Evolutionary conservation across 768 basidiomycete species (phyloP).

Genomic region (Lactifluus echinatus): DNA sequence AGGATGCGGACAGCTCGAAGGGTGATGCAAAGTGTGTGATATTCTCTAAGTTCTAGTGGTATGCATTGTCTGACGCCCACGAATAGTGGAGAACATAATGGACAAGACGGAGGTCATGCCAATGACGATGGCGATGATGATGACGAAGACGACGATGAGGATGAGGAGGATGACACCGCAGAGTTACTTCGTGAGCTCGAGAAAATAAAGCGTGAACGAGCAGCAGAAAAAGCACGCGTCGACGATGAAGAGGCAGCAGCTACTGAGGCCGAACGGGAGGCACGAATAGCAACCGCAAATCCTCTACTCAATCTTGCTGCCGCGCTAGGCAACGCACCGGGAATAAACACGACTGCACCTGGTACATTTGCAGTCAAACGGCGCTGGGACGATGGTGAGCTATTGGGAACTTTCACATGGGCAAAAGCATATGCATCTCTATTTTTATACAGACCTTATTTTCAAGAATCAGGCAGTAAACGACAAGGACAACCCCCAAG

Average conservation of each 20-base stretch:
- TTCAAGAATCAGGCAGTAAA: conserved; percentile 97
- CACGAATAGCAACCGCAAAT: conserved; percentile 79
- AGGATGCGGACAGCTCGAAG: conserved; percentile 25
- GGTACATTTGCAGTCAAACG: conserved; percentile 88
- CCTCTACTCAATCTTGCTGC: conserved; percentile 87
- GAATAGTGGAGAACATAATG: conserved; percentile 14
- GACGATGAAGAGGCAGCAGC: conserved; percentile 67
- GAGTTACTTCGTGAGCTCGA: conserved; percentile 94
- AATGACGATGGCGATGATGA: conserved; percentile 45
- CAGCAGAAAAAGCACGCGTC: conserved; percentile 80
- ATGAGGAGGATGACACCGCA: conserved; percentile 87
- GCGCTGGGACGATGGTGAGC: conserved; percentile 89
- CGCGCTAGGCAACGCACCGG: conserved; percentile 72
- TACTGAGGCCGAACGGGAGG: conserved; percentile 56
- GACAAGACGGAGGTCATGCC: conserved; percentile 28
- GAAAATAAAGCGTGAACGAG: conserved; percentile 94
- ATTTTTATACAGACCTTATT: conserved; percentile 62
- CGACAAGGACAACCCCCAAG: conserved; percentile 50
- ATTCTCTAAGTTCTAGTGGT: neutral
- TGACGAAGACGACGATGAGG: conserved; percentile 45
- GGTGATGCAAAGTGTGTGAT: neutral
- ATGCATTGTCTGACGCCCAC: neutral
- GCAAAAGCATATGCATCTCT: neutral
- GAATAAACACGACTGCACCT: conserved; percentile 62
- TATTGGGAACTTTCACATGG: neutral